Percentiles rank a stretch among this genome's conserved stretches.
Evolutionary conservation across 768 basidiomycete genomes (phyloP).

Genomic region (Leccinellum rugosiceps): DNA sequence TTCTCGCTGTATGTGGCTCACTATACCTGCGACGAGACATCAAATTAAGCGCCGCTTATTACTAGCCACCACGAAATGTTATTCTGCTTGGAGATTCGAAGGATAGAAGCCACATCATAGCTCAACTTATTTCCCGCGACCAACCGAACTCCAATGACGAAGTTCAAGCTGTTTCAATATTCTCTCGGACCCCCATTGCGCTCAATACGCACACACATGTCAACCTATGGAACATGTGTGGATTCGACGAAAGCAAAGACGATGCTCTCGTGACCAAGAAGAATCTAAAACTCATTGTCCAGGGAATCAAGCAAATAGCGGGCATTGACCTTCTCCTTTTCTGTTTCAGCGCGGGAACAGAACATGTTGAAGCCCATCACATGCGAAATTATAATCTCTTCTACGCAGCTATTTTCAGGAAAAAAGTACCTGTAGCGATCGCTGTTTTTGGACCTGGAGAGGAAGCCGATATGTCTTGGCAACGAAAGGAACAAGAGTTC

Average conservation of each 20-base stretch:
- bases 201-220: conserved; percentile 10
- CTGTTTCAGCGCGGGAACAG: conserved; percentile 27
- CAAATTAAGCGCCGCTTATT: neutral
- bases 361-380: conserved; percentile 9
- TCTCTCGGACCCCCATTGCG: conserved; percentile 1
- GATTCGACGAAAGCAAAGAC: conserved; percentile 13
- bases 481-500: conserved; percentile 21
- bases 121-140: neutral
- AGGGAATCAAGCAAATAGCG: conserved; percentile 9
- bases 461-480: conserved; percentile 25
- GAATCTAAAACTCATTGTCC: conserved; percentile 15
- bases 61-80: conserved; percentile 20
- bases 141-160: neutral
- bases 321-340: conserved; percentile 26
- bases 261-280: conserved; percentile 11
- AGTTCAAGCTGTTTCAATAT: neutral
- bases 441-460: conserved; percentile 33
- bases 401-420: conserved; percentile 27
- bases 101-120: conserved; percentile 14
- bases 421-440: conserved; percentile 29
- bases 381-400: conserved; percentile 32
- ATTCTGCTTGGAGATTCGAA: conserved; percentile 16
- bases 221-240: conserved; percentile 16
- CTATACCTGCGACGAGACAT: neutral
- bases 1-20: conserved; percentile 12